These are phyloP conservation scores for Aspergillus nomiae DNA, from an alignment of 2,329 filamentous ascomycete genomes.

Conservation along the genomic window DNA sequence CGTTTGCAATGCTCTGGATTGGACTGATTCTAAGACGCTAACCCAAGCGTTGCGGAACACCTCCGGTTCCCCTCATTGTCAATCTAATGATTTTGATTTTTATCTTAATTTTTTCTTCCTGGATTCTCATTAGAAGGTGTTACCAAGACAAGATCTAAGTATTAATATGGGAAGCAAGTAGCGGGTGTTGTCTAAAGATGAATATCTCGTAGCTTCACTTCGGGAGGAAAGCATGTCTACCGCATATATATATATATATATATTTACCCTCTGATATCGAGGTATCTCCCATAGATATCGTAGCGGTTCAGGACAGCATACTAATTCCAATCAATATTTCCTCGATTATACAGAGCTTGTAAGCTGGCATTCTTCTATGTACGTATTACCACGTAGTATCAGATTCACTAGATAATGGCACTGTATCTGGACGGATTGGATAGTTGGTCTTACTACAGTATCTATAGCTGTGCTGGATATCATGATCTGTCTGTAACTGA, in stretches of 20 bases:
- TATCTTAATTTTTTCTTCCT: background rate
- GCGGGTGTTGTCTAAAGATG: background rate
- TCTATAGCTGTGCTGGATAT: background rate
- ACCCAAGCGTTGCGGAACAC: slow-evolving; percentile 4
- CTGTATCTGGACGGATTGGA: too few species aligned
- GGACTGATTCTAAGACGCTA: slow-evolving; percentile 7
- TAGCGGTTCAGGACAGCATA: background rate
- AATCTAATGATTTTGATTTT: background rate
- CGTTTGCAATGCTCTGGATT: background rate
- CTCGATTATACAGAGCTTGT: background rate
- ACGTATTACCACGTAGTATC: background rate
- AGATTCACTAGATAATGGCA: too few species aligned
- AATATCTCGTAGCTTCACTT: background rate
- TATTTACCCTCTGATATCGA: background rate
- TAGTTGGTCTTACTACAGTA: too few species aligned
- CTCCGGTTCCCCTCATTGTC: slow-evolving; percentile 8
- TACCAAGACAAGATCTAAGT: background rate
- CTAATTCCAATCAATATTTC: background rate
- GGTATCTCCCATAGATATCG: background rate
- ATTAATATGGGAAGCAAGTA: background rate
- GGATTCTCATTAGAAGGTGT: background rate
- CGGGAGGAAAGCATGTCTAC: too few species aligned
- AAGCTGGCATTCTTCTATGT: background rate
- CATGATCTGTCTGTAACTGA: background rate
- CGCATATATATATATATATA: background rate